A percentile compares a stretch with the other conserved stretches of the same genome.
Conservation (phyloP, 2,329 filamentous ascomycete genomes). For the Pseudogymnoascus sp. region DNA sequence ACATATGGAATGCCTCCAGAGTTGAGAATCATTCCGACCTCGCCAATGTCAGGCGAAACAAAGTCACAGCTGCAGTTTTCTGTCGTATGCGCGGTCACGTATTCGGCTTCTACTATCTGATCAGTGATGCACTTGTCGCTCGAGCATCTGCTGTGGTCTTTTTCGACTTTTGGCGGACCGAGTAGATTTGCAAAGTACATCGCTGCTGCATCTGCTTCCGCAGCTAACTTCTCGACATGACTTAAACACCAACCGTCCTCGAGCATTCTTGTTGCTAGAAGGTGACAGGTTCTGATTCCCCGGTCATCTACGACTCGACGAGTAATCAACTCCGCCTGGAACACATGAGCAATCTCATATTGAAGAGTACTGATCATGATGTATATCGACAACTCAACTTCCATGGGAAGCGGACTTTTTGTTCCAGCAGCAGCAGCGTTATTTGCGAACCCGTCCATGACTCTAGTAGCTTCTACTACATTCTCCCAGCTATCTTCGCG, state of each 20-base stretch:
- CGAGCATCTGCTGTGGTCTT: conserved; percentile 12
- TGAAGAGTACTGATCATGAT: too few species aligned
- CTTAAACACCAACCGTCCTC: conserved; percentile 13
- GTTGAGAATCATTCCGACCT: too few species aligned
- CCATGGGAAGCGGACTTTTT: too few species aligned
- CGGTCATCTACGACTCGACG: neutral
- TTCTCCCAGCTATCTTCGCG: too few species aligned
- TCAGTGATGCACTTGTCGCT: conserved; percentile 7
- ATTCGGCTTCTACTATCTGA: neutral
- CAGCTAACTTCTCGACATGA: conserved; percentile 9
- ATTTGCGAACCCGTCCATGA: too few species aligned
- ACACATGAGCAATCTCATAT: too few species aligned
- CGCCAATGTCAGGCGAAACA: neutral
- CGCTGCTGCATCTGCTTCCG: neutral
- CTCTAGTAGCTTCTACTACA: too few species aligned
- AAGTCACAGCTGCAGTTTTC: conserved; percentile 10
- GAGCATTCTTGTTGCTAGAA: conserved; percentile 10
- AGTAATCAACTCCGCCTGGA: too few species aligned
- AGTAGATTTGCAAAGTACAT: conserved; percentile 13
- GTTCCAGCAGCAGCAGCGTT: too few species aligned
- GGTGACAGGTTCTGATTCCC: conserved; percentile 7
- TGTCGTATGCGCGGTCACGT: conserved; percentile 8
- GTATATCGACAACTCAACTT: too few species aligned
- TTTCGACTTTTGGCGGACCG: conserved; percentile 8
- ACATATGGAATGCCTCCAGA: too few species aligned